A percentile compares a stretch with the other conserved stretches of the same genome.
Conservation (phyloP, 2,329 filamentous ascomycete species). For the Phialophora verrucosa region DNA sequence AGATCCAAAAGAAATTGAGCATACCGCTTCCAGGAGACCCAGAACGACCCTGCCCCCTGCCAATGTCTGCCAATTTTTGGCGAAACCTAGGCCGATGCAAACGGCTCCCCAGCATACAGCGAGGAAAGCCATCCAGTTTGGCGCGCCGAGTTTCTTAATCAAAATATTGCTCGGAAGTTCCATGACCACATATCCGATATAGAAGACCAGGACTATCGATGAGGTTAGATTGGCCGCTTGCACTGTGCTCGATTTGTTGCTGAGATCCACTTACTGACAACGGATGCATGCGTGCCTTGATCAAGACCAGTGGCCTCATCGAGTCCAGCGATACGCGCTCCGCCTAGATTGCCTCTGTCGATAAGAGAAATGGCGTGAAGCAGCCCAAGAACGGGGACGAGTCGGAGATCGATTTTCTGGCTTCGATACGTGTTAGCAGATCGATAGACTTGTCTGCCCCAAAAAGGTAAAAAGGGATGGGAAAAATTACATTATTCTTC, state of each 20-base stretch:
- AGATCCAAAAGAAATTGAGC: too few species aligned
- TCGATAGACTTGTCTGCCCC: too few species aligned
- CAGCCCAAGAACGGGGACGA: constrained; percentile 41
- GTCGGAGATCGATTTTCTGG: constrained; percentile 38
- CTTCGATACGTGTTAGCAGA: neutral
- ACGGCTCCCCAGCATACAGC: constrained; percentile 38
- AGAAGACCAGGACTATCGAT: constrained; percentile 70
- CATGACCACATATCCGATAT: constrained; percentile 69
- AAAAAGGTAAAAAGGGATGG: too few species aligned
- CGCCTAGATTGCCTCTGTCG: constrained; percentile 30
- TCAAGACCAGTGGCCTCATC: constrained; percentile 42
- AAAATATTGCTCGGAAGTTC: constrained; percentile 64
- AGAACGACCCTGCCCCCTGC: constrained; percentile 41
- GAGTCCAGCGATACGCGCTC: constrained; percentile 42
- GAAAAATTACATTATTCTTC: too few species aligned
- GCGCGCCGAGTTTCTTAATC: constrained; percentile 43
- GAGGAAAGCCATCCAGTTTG: constrained; percentile 24
- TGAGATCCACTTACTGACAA: constrained; percentile 18
- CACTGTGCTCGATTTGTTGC: neutral
- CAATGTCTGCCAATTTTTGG: constrained; percentile 38
- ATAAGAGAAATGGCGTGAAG: constrained; percentile 31
- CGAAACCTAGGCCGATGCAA: constrained; percentile 46
- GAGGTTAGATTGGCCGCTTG: too few species aligned
- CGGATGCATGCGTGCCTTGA: constrained; percentile 41
- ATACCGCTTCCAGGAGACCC: constrained; percentile 43